Conservation (phyloP, 345 rosid genomes). For the Euphorbia peplus region DNA sequence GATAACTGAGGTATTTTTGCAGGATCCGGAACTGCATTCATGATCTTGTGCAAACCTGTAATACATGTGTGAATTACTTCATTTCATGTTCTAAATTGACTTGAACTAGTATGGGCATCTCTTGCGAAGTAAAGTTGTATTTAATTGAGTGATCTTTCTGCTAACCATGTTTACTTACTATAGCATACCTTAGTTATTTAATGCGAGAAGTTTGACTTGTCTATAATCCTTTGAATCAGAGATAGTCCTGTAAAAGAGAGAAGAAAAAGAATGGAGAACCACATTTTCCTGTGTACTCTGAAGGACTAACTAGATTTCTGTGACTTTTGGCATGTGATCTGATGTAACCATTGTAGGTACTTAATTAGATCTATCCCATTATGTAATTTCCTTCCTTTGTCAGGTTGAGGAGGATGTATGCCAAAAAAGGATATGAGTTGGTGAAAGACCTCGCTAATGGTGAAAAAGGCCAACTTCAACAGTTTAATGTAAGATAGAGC, state of each 20-base stretch:
- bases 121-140: neutral
- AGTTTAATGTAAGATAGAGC: constrained; percentile 24
- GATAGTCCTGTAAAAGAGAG: neutral
- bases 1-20: neutral
- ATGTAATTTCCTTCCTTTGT: neutral
- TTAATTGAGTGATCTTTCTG: neutral
- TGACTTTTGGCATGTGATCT: neutral
- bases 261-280: too few species aligned
- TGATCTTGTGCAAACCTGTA: neutral
- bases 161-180: neutral
- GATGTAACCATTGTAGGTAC: neutral
- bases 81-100: neutral
- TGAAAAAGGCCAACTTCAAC: constrained; percentile 36
- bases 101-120: neutral
- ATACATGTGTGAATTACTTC: neutral
- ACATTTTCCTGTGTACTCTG: too few species aligned
- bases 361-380: neutral
- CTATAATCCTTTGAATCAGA: neutral
- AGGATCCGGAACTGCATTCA: neutral
- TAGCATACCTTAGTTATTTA: neutral
- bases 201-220: neutral
- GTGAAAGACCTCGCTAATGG: constrained; percentile 25
- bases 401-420: constrained; percentile 22
- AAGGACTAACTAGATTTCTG: neutral
- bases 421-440: constrained; percentile 34